phyloP scores from a whole-genome alignment of 108 stramenopile species.

The Pseudonitzschia delicatissima region DNA sequence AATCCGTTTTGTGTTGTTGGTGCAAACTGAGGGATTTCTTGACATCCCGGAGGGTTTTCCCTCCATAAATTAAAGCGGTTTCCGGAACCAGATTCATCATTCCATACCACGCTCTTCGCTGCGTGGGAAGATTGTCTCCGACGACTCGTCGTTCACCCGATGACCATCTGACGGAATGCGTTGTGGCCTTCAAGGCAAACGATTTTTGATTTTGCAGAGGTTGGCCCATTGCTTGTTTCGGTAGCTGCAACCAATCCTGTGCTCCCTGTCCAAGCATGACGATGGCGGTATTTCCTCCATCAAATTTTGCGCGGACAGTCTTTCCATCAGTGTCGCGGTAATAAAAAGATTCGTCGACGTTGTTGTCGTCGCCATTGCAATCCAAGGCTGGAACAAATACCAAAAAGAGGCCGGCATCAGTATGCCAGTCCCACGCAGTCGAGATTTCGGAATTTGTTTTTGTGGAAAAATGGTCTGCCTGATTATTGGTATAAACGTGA shows the following conservation, averaged over 20 bases:
- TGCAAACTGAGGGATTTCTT: neutral
- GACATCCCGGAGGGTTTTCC: neutral
- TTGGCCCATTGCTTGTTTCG: neutral
- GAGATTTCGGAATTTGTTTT: neutral
- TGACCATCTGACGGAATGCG: conserved; percentile 51
- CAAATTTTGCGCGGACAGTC: conserved; percentile 39
- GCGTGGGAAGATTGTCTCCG: neutral
- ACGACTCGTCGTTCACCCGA: neutral
- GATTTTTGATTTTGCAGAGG: neutral
- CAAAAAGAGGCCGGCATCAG: conserved; percentile 79
- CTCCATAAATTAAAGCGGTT: conserved; percentile 37
- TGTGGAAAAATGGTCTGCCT: no score
- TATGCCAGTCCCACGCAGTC: conserved; percentile 58
- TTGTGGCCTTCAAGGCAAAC: conserved; percentile 48
- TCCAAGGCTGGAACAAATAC: conserved; percentile 67
- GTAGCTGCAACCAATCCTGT: conserved; percentile 54
- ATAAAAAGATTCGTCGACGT: conserved; percentile 42
- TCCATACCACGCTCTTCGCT: conserved; percentile 11
- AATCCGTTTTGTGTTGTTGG: neutral
- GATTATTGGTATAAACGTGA: conserved; percentile 44
- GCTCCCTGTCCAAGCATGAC: conserved; percentile 72
- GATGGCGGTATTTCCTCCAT: conserved; percentile 41
- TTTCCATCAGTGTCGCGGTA: conserved; percentile 17
- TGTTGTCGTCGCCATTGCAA: conserved; percentile 24
- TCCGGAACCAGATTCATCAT: conserved; percentile 61